These are phyloP conservation scores for Malus asiatica DNA, from an alignment of 306 rosid species.

Conservation along the genomic window DNA sequence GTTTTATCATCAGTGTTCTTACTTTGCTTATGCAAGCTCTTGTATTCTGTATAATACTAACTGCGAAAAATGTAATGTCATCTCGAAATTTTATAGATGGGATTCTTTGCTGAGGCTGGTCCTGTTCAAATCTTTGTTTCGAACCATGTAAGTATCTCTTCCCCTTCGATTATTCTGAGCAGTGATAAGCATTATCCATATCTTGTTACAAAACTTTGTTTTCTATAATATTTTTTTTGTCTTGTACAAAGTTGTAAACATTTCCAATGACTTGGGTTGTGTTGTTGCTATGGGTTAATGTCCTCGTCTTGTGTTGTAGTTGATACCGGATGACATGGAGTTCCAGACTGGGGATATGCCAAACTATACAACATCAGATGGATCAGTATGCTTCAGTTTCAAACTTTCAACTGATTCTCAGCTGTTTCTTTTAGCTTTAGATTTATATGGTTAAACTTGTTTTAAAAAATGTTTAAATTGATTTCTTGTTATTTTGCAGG, in stretches of 20 bases:
- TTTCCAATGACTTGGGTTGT: neutral
- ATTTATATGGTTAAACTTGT: neutral
- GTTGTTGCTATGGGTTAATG: neutral
- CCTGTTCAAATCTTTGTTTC: conserved; percentile 98
- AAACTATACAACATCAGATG: conserved; percentile 94
- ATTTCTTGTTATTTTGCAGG: conserved; percentile 42
- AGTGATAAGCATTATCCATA: neutral
- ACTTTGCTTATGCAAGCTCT: neutral
- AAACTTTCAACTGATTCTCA: neutral
- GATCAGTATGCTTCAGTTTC: conserved; percentile 55
- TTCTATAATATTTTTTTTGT: neutral
- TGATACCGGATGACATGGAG: conserved; percentile 99
- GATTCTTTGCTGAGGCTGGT: conserved; percentile 96
- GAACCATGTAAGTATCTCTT: conserved; percentile 60
- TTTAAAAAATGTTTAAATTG: conserved; percentile 3
- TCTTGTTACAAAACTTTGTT: neutral
- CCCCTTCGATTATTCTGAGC: neutral
- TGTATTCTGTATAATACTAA: neutral
- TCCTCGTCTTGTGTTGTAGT: conserved; percentile 28
- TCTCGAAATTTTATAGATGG: conserved; percentile 57
- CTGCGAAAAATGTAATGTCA: neutral
- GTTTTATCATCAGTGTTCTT: neutral
- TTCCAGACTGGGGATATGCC: conserved; percentile 92
- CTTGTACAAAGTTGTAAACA: neutral
- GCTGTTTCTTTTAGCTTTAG: neutral